Percentiles rank a stretch among this genome's conserved stretches.
phyloP scores from a whole-genome alignment of 495 filamentous ascomycete genomes.

The Penicillium taxi region DNA sequence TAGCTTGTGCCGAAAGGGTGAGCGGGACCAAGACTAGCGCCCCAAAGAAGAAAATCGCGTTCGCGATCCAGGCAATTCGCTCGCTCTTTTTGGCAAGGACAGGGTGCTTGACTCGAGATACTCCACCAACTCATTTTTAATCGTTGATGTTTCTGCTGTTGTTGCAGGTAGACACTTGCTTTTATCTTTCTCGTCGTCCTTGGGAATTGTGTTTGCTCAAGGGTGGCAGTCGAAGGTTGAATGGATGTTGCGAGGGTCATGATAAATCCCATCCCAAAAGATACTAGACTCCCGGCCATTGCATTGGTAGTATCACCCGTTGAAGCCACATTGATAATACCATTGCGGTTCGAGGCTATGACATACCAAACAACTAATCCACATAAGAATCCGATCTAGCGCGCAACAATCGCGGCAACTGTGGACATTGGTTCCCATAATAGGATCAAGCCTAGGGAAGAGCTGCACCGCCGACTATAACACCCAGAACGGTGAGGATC shows the following conservation, averaged over 20 bases:
- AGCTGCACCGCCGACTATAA: conserved; percentile 38
- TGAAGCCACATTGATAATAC: conserved; percentile 23
- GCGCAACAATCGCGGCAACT: conserved; percentile 22
- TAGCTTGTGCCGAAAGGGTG: conserved; percentile 32
- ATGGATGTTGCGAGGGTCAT: no score
- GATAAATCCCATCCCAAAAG: conserved; percentile 26
- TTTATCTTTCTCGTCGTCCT: no score
- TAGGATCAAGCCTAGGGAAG: conserved; percentile 31
- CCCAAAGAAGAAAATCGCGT: conserved; percentile 23
- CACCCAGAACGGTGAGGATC: conserved; percentile 37
- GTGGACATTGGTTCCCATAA: conserved; percentile 34
- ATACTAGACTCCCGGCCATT: conserved; percentile 32
- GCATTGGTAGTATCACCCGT: conserved; percentile 32
- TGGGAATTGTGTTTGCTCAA: no score
- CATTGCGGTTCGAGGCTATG: conserved; percentile 23
- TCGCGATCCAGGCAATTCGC: conserved; percentile 21
- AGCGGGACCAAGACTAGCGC: conserved; percentile 35
- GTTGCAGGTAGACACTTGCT: background rate
- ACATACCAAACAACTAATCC: conserved; percentile 32
- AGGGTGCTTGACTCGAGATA: conserved; percentile 30
- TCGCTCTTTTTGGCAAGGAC: conserved; percentile 21
- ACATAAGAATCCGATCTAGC: conserved; percentile 24
- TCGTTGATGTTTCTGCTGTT: no score
- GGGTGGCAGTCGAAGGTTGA: no score
- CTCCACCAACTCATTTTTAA: conserved; percentile 33